phyloP scores from a whole-genome alignment of 148 eudicot species.

The Silene conica region DNA sequence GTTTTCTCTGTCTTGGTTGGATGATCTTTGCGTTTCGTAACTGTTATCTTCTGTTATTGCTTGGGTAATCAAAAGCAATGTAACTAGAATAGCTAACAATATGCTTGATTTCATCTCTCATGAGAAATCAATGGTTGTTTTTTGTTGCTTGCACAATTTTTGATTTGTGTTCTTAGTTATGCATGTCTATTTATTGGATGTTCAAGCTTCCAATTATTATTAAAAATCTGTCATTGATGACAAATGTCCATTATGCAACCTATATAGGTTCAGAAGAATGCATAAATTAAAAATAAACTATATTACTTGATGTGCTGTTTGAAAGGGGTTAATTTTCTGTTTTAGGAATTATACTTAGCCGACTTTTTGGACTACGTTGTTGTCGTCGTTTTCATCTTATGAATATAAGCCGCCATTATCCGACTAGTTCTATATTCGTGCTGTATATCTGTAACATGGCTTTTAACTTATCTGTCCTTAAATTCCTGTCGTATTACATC shows the following conservation, averaged over 20 bases:
- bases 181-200: conserved; percentile 2
- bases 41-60: conserved; percentile 13
- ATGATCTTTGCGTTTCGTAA: background rate
- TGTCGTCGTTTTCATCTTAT: too few relatives aligned
- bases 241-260: conserved; percentile 11
- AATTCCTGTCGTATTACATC: background rate
- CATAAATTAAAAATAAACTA: background rate
- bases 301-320: background rate
- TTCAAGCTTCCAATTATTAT: background rate
- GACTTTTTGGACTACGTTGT: background rate
- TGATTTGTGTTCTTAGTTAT: background rate
- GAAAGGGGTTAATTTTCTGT: too few relatives aligned
- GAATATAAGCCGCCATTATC: background rate
- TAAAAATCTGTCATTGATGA: conserved; percentile 1
- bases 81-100: background rate
- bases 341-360: background rate
- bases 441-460: background rate
- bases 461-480: background rate
- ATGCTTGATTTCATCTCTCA: conserved; percentile 20
- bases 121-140: background rate
- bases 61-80: conserved; percentile 21
- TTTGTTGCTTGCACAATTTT: conserved; percentile 1
- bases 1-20: background rate
- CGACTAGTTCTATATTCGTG: background rate
- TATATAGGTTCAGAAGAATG: background rate